Percentiles rank a stretch among this genome's conserved stretches.
phyloP scores from a whole-genome alignment of 352 stramenopile species.

The Globisporangium iwayamae region DNA sequence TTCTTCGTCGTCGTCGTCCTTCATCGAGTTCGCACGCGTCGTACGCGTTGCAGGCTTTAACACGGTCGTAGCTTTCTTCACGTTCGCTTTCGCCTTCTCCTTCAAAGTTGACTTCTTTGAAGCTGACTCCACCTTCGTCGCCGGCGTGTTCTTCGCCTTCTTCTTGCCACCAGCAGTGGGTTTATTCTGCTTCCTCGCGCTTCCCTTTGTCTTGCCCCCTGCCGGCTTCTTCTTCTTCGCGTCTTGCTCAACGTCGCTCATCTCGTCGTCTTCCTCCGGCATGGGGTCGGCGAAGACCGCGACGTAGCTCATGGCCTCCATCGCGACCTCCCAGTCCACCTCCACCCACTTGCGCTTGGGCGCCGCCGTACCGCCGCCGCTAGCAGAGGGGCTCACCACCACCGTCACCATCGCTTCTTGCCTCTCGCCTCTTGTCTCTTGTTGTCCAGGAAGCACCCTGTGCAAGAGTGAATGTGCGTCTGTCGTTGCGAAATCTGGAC shows the following conservation, averaged over 20 bases:
- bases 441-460: background rate
- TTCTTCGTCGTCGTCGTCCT: background rate
- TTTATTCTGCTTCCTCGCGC: constrained; percentile 11
- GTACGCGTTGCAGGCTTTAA: background rate
- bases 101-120: background rate
- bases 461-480: background rate
- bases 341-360: constrained; percentile 70
- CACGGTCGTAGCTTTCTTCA: constrained; percentile 6
- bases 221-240: constrained; percentile 8
- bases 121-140: background rate
- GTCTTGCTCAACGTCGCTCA: constrained; percentile 1
- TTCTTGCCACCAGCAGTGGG: background rate
- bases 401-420: background rate
- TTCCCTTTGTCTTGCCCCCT: background rate
- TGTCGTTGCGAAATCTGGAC: background rate
- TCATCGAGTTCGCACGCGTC: background rate
- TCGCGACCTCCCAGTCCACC: constrained; percentile 60
- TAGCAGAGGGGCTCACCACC: background rate
- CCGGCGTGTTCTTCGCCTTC: background rate
- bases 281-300: constrained; percentile 42
- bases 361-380: background rate
- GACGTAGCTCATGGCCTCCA: constrained; percentile 62
- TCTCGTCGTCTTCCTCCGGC: background rate
- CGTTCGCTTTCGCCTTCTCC: constrained; percentile 5
- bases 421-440: background rate